Evolutionary conservation across 2,329 filamentous ascomycete species (phyloP).

Genomic region (Cercospora canescens): DNA sequence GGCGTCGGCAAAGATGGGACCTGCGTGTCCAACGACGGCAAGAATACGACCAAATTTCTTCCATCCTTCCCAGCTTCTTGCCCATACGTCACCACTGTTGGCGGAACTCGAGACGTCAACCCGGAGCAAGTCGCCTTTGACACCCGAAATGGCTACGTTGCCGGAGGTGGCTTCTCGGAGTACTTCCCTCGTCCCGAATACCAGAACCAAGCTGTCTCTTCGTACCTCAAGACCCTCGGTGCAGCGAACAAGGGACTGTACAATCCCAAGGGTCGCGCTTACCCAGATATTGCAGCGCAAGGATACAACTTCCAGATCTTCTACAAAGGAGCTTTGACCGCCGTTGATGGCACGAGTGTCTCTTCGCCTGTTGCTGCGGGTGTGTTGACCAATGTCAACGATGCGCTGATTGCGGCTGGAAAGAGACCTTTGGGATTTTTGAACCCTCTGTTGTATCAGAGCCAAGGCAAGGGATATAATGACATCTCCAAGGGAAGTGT

Average conservation of each 20-base stretch:
- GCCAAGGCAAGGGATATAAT: conserved; percentile 50
- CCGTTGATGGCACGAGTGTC: conserved; percentile 53
- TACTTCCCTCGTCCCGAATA: conserved; percentile 44
- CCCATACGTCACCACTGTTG: conserved; percentile 49
- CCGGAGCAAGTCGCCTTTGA: conserved; percentile 44
- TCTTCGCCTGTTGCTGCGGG: conserved; percentile 60
- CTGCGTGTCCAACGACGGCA: conserved; percentile 47
- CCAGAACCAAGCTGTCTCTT: conserved; percentile 42
- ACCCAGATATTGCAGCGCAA: conserved; percentile 51
- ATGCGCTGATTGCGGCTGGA: conserved; percentile 55
- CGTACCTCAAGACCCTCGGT: conserved; percentile 43
- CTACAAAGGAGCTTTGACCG: conserved; percentile 45
- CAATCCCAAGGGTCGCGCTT: conserved; percentile 45
- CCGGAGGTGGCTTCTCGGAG: conserved; percentile 47
- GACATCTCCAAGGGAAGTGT: conserved; percentile 47
- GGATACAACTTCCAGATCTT: conserved; percentile 52
- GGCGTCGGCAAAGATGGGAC: conserved; percentile 51
- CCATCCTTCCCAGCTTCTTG: conserved; percentile 50
- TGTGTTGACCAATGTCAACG: conserved; percentile 60
- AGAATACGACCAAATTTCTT: conserved; percentile 47
- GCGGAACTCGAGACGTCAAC: conserved; percentile 42
- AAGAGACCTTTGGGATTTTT: conserved; percentile 57
- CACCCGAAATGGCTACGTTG: conserved; percentile 43
- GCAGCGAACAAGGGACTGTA: conserved; percentile 43
- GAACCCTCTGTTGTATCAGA: conserved; percentile 61